Conservation (phyloP, 352 stramenopile genomes). For the Hyaloperonospora arabidopsidis region DNA sequence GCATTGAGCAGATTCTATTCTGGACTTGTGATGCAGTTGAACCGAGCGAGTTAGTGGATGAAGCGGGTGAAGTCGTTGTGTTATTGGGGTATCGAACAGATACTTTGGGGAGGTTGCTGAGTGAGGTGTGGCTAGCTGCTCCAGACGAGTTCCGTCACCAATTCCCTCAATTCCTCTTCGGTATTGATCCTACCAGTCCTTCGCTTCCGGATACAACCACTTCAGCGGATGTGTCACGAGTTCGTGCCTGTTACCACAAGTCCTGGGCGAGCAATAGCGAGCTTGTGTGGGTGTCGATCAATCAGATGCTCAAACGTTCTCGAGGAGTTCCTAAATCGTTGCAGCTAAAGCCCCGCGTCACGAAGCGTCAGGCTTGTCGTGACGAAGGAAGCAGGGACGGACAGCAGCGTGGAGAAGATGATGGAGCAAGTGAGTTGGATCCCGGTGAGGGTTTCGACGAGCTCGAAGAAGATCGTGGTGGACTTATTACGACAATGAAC, state of each 20-base stretch:
- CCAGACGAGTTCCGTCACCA: conserved; percentile 9
- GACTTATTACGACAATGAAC: neutral
- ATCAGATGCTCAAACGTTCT: conserved; percentile 17
- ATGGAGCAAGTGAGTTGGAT: neutral
- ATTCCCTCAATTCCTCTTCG: conserved; percentile 11
- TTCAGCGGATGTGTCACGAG: neutral
- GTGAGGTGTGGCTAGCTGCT: conserved; percentile 16
- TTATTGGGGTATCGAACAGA: conserved; percentile 15
- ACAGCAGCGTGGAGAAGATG: conserved; percentile 3
- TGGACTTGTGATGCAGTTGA: conserved; percentile 9
- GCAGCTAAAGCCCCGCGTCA: neutral
- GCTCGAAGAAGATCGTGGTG: too few relatives aligned
- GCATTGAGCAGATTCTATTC: conserved; percentile 10
- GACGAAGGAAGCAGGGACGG: neutral
- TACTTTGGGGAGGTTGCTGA: conserved; percentile 13
- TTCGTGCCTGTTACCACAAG: conserved; percentile 13
- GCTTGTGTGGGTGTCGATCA: conserved; percentile 9
- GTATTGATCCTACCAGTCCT: too few relatives aligned
- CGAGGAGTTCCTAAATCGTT: neutral
- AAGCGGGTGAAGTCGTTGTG: conserved; percentile 4
- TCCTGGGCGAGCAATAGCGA: conserved; percentile 1
- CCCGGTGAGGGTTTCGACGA: too few relatives aligned
- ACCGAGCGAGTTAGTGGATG: conserved; percentile 12
- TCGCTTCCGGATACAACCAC: neutral
- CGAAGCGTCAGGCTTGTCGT: too few relatives aligned